These are phyloP conservation scores for Beauveria caledonica DNA, from an alignment of 2,329 filamentous ascomycete genomes.

Conservation along the genomic window DNA sequence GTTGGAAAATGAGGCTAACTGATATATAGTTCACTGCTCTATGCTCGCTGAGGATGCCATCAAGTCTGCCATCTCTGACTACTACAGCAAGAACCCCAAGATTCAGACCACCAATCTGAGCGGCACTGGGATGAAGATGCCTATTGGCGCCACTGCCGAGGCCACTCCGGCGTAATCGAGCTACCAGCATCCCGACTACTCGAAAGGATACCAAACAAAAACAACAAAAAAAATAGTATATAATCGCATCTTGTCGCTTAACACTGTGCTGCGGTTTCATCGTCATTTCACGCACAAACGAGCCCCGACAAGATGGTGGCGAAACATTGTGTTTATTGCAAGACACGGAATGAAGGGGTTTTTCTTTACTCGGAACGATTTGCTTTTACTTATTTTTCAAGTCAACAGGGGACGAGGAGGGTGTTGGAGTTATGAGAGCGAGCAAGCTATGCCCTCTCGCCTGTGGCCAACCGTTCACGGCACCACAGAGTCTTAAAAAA, in stretches of 20 bases:
- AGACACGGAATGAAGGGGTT: background rate
- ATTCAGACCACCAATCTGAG: slow-evolving; percentile 62
- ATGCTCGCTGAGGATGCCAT: slow-evolving; percentile 90
- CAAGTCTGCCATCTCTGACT: slow-evolving; percentile 83
- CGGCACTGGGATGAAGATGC: slow-evolving; percentile 48
- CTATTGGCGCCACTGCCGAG: slow-evolving; percentile 45
- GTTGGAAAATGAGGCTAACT: slow-evolving; percentile 20
- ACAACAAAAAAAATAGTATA: background rate
- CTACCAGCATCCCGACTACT: background rate
- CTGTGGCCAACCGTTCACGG: background rate
- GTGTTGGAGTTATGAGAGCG: background rate
- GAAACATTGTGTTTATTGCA: background rate
- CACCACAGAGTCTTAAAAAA: background rate
- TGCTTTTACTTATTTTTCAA: background rate
- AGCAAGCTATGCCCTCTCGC: background rate
- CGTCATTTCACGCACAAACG: background rate
- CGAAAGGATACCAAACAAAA: slow-evolving; percentile 3
- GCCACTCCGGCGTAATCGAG: slow-evolving; percentile 13
- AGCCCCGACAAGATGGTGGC: background rate
- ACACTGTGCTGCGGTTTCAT: background rate
- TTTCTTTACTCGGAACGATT: background rate
- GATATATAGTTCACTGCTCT: slow-evolving; percentile 66
- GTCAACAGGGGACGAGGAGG: background rate
- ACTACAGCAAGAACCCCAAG: slow-evolving; percentile 65
- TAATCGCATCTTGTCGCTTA: background rate